Evolutionary conservation across 1,284 basidiomycete species (phyloP).

Genomic region (Boletus semigastroideus): DNA sequence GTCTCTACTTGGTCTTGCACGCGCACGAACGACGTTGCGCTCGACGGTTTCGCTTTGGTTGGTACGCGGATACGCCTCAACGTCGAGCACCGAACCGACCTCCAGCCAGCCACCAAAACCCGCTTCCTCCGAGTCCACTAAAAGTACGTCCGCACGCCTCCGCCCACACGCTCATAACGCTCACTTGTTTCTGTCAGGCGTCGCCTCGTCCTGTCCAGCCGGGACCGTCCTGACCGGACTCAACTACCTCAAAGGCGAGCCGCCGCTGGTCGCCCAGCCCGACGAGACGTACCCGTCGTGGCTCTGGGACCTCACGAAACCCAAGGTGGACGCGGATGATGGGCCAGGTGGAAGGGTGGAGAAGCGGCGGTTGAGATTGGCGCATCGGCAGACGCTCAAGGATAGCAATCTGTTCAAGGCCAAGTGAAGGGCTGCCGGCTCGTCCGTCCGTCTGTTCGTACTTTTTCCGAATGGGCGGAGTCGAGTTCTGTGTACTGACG

Average conservation of each 20-base stretch:
- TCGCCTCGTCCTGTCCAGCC: constrained; percentile 59
- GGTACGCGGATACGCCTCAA: constrained; percentile 16
- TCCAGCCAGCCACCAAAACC: constrained; percentile 6
- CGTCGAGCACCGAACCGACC: constrained; percentile 3
- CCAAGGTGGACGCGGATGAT: constrained; percentile 59
- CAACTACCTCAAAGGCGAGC: constrained; percentile 82
- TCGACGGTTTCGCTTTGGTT: constrained; percentile 3
- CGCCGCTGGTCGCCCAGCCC: constrained; percentile 74
- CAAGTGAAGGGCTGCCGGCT: constrained; percentile 13
- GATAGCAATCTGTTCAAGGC: constrained; percentile 79
- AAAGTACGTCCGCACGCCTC: constrained; percentile 19
- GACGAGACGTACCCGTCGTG: constrained; percentile 89
- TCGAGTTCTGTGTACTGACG: too few species aligned
- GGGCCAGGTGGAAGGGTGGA: constrained; percentile 71
- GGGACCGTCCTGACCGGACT: constrained; percentile 77
- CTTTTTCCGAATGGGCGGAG: neutral
- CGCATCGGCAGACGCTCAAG: constrained; percentile 65
- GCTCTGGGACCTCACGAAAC: constrained; percentile 79
- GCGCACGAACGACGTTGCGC: constrained; percentile 12
- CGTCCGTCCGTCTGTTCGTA: neutral
- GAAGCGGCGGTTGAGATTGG: constrained; percentile 56
- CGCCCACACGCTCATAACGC: too few species aligned
- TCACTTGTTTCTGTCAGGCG: constrained; percentile 5
- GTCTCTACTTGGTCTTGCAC: constrained; percentile 18
- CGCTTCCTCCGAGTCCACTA: constrained; percentile 16